Conservation (phyloP, 306 rosid genomes). For the Alnus glutinosa region DNA sequence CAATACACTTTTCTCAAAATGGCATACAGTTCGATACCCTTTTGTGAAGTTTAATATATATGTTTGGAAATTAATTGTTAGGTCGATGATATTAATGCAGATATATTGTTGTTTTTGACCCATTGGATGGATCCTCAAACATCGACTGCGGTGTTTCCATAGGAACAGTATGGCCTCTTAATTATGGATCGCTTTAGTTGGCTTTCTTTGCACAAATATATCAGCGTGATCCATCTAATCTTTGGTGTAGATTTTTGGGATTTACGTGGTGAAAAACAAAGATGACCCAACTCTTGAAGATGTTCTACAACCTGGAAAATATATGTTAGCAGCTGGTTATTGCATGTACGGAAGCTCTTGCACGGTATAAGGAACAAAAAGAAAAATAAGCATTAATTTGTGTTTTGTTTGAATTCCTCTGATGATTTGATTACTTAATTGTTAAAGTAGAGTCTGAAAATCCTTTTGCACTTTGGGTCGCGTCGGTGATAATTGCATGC, state of each 20-base stretch:
- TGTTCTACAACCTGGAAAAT: constrained; percentile 85
- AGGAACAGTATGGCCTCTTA: constrained; percentile 62
- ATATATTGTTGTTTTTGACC: constrained; percentile 89
- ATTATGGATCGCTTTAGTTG: too few species aligned
- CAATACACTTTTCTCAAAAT: too few species aligned
- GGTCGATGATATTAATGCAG: constrained; percentile 34
- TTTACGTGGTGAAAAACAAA: constrained; percentile 56
- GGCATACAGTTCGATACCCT: too few species aligned
- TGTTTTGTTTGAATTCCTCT: constrained; percentile 10
- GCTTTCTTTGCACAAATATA: too few species aligned
- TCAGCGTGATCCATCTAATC: too few species aligned
- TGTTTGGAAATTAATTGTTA: background rate
- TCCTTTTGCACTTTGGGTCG: background rate
- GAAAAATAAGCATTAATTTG: background rate
- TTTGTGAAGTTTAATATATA: too few species aligned
- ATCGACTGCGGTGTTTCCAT: constrained; percentile 97
- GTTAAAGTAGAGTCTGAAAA: background rate
- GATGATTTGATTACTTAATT: background rate
- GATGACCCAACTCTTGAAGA: constrained; percentile 63
- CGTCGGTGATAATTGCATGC: constrained; percentile 8
- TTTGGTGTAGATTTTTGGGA: constrained; percentile 76
- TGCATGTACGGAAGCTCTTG: constrained; percentile 99
- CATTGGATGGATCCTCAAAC: constrained; percentile 68
- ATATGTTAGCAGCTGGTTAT: constrained; percentile 96
- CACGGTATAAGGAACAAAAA: constrained; percentile 48